Evolutionary conservation across 2,329 filamentous ascomycete genomes (phyloP).

Genomic region (Fusarium dimerum): DNA sequence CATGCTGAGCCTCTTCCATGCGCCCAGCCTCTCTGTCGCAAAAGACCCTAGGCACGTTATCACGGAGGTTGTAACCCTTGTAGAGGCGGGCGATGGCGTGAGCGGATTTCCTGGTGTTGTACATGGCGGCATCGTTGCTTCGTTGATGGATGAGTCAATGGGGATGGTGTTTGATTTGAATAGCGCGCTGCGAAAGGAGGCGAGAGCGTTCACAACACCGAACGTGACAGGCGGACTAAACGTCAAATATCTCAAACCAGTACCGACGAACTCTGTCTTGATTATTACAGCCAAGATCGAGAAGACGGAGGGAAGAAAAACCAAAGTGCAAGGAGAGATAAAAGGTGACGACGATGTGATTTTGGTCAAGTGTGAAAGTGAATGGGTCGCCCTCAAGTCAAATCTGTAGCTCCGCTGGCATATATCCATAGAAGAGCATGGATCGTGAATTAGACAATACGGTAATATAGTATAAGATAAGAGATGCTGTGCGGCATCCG

Average conservation of each 20-base stretch:
- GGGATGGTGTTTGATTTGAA: constrained; percentile 40
- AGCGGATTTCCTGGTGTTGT: constrained; percentile 35
- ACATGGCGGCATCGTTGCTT: constrained; percentile 39
- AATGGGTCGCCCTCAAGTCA: constrained; percentile 35
- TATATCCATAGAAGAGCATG: neutral
- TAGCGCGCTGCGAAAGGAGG: constrained; percentile 32
- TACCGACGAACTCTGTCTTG: constrained; percentile 32
- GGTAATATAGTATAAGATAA: constrained; percentile 1
- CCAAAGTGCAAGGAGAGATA: constrained; percentile 32
- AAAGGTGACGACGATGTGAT: constrained; percentile 31
- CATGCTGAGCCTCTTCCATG: constrained; percentile 37
- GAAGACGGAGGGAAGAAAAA: constrained; percentile 36
- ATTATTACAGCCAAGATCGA: constrained; percentile 35
- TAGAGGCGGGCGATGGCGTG: constrained; percentile 36
- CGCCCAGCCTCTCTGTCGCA: constrained; percentile 25
- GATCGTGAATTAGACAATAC: constrained; percentile 12
- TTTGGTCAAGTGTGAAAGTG: constrained; percentile 33
- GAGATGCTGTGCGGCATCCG: neutral
- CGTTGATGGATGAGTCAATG: constrained; percentile 40
- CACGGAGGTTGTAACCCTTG: constrained; percentile 32
- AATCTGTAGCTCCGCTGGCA: constrained; percentile 24
- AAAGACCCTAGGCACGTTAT: constrained; percentile 29
- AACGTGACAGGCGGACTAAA: constrained; percentile 38
- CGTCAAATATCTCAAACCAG: constrained; percentile 36
- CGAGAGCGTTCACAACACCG: constrained; percentile 26